These are phyloP conservation scores for Macadamia tetraphylla DNA, from an alignment of 164 flowering plant species.

Conservation along the genomic window DNA sequence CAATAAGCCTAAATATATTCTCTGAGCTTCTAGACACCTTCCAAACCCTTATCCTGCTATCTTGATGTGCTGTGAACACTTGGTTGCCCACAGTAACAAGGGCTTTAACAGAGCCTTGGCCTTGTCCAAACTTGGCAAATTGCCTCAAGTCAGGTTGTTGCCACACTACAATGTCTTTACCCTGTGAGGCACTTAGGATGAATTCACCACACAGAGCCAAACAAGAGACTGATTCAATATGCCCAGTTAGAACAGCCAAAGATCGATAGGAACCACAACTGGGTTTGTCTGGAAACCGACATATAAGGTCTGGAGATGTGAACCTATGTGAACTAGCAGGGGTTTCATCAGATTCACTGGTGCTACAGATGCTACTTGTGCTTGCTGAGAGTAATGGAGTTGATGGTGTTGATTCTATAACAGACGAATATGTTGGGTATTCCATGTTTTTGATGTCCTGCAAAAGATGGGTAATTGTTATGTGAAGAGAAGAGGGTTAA, in stretches of 20 bases:
- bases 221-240: constrained; percentile 74
- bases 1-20: constrained; percentile 59
- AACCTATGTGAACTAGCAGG: constrained; percentile 27
- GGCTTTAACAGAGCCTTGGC: constrained; percentile 86
- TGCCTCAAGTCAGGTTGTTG: constrained; percentile 84
- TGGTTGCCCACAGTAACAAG: constrained; percentile 60
- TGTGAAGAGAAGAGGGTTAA: constrained; percentile 1
- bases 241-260: constrained; percentile 72
- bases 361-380: constrained; percentile 24
- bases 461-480: background rate
- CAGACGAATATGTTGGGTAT: constrained; percentile 11
- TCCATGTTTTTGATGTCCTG: constrained; percentile 7
- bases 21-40: constrained; percentile 73
- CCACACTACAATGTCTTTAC: constrained; percentile 92
- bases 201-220: constrained; percentile 90
- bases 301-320: constrained; percentile 10
- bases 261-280: constrained; percentile 32
- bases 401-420: constrained; percentile 17
- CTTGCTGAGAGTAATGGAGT: constrained; percentile 41
- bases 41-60: constrained; percentile 85
- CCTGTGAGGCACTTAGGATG: constrained; percentile 85
- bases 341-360: constrained; percentile 39
- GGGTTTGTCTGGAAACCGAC: constrained; percentile 17
- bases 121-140: constrained; percentile 85
- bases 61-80: constrained; percentile 95